These are phyloP conservation scores for Pseudopithomyces maydicus DNA, from an alignment of 2,329 filamentous ascomycete species.

Conservation along the genomic window DNA sequence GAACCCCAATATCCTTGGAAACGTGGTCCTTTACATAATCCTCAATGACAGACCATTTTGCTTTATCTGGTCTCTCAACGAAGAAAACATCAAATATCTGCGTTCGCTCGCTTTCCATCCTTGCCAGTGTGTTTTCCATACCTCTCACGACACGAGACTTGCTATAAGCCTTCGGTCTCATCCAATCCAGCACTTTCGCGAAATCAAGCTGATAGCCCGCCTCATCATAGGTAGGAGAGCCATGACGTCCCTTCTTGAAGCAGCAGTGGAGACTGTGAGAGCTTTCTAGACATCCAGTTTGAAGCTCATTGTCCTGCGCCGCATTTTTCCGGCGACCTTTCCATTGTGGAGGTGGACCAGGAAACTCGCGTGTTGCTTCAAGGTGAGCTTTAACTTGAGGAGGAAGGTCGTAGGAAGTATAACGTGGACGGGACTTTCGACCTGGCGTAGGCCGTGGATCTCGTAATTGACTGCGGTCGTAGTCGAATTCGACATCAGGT, in stretches of 20 bases:
- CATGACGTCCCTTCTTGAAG: slow-evolving; percentile 13
- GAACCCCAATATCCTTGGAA: slow-evolving; percentile 17
- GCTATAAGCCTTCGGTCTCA: slow-evolving; percentile 6
- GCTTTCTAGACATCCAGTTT: not conserved
- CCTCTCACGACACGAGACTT: not conserved
- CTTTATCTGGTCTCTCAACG: not conserved
- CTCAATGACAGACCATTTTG: not conserved
- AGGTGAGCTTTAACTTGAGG: not conserved
- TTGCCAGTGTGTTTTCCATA: not conserved
- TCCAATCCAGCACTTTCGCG: slow-evolving; percentile 11
- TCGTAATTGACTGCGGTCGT: slow-evolving; percentile 9
- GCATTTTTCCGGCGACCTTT: not conserved
- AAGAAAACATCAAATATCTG: slow-evolving; percentile 12
- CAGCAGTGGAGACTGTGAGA: slow-evolving; percentile 11
- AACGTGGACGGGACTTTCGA: slow-evolving; percentile 6
- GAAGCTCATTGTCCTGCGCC: not conserved
- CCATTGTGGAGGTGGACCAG: not conserved
- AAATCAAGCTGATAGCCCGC: slow-evolving; percentile 19
- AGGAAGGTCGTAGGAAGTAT: not conserved
- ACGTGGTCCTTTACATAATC: slow-evolving; percentile 13
- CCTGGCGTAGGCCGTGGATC: slow-evolving; percentile 6
- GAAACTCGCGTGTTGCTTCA: slow-evolving; percentile 2
- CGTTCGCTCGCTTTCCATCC: not conserved
- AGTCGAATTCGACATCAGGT: slow-evolving; percentile 14
- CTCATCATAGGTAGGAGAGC: slow-evolving; percentile 15